Conservation (phyloP, 2,329 filamentous ascomycete species). For the Alternaria conjuncta region DNA sequence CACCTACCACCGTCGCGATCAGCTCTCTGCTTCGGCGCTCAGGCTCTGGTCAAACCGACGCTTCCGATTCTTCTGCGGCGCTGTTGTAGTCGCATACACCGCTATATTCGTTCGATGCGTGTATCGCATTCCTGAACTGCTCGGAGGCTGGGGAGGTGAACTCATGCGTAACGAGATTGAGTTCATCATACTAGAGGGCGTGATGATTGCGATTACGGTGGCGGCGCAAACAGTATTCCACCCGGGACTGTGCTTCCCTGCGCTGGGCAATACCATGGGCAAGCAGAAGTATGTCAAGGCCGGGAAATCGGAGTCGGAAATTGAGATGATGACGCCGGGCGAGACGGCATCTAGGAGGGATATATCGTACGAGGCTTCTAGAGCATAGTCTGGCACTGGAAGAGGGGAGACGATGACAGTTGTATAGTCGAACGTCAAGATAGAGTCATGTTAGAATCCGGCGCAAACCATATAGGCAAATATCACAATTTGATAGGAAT, state of each 20-base stretch:
- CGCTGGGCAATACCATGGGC: conserved; percentile 18
- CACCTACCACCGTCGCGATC: conserved; percentile 23
- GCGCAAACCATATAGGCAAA: neutral
- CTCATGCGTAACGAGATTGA: conserved; percentile 54
- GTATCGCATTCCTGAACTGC: conserved; percentile 56
- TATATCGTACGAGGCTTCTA: neutral
- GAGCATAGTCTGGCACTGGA: neutral
- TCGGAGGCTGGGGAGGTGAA: conserved; percentile 50
- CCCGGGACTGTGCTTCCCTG: conserved; percentile 45
- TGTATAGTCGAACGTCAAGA: neutral
- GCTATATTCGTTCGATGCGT: conserved; percentile 55
- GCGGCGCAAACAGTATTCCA: conserved; percentile 54
- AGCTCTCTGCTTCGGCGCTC: conserved; percentile 16
- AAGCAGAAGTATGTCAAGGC: conserved; percentile 6
- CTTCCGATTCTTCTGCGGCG: conserved; percentile 31
- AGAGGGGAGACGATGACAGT: neutral
- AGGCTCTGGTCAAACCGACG: conserved; percentile 13
- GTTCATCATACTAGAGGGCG: conserved; percentile 59
- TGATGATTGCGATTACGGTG: conserved; percentile 57
- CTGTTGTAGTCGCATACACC: conserved; percentile 49
- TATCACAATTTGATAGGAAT: neutral
- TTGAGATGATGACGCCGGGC: conserved; percentile 10
- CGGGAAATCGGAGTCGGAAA: conserved; percentile 1
- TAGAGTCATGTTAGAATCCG: neutral
- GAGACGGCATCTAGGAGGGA: neutral